Evolutionary conservation across 352 stramenopile genomes (phyloP).

Genomic region (Pythium brassicae): DNA sequence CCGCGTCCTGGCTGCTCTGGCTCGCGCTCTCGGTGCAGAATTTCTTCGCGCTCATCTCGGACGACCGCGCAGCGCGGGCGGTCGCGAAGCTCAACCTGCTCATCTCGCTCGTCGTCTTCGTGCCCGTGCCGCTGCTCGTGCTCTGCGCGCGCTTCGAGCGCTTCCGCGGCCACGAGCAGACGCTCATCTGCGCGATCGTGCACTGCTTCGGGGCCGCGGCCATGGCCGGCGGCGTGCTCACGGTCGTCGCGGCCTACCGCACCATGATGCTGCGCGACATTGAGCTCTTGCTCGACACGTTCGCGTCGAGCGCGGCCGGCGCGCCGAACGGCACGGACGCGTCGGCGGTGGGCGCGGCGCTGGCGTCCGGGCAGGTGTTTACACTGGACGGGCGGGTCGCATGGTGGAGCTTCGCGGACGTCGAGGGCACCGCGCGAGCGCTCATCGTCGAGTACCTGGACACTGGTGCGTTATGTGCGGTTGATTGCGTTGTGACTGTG

Average conservation of each 20-base stretch:
- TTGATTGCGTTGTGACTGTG: background rate
- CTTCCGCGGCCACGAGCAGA: constrained; percentile 58
- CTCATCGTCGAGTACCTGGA: constrained; percentile 52
- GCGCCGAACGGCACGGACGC: background rate
- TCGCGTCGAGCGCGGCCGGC: background rate
- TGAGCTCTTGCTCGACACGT: constrained; percentile 33
- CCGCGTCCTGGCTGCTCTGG: constrained; percentile 58
- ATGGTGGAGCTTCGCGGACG: constrained; percentile 65
- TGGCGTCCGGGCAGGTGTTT: constrained; percentile 13
- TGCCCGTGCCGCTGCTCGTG: constrained; percentile 58
- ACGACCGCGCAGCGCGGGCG: constrained; percentile 23
- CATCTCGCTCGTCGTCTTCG: constrained; percentile 44
- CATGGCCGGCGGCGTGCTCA: constrained; percentile 39
- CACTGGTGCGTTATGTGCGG: constrained; percentile 18
- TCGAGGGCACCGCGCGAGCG: constrained; percentile 37
- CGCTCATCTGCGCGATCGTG: constrained; percentile 56
- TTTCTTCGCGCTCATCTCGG: constrained; percentile 35
- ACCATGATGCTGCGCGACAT: constrained; percentile 46
- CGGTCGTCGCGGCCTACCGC: constrained; percentile 39
- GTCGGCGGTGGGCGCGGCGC: background rate
- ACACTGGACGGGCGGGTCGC: constrained; percentile 23
- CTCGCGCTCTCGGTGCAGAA: constrained; percentile 36
- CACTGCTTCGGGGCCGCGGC: constrained; percentile 61
- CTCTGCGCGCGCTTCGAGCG: constrained; percentile 39
- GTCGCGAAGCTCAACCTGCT: constrained; percentile 32